phyloP scores from a whole-genome alignment of 345 rosid genomes.

The Dipteronia sinensis region DNA sequence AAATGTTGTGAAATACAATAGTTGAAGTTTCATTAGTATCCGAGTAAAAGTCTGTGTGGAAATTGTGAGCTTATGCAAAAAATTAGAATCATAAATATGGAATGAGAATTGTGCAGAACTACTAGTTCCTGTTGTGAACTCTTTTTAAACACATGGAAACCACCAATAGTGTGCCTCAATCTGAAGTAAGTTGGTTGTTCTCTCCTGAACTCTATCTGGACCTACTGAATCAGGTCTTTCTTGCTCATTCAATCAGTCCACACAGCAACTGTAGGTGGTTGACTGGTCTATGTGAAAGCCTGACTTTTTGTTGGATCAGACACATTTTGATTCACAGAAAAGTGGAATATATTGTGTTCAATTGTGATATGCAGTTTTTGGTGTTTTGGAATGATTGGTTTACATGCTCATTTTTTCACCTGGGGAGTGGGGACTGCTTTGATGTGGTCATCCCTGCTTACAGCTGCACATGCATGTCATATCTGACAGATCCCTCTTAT shows the following conservation, averaged over 20 bases:
- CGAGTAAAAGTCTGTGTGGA: neutral
- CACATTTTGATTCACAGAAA: neutral
- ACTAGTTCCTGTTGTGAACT: neutral
- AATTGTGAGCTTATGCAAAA: neutral
- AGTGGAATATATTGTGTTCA: neutral
- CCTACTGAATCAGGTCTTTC: neutral
- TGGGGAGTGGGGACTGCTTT: neutral
- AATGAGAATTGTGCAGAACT: neutral
- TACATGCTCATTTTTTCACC: neutral
- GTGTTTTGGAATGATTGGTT: neutral
- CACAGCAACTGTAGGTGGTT: neutral
- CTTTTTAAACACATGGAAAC: neutral
- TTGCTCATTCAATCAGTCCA: neutral
- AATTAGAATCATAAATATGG: neutral
- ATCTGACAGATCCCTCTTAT: slow-evolving; percentile 1
- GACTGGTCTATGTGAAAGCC: slow-evolving; percentile 9
- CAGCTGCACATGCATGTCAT: neutral
- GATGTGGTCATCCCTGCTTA: neutral
- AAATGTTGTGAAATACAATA: neutral
- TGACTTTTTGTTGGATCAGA: neutral
- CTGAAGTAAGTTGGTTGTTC: neutral
- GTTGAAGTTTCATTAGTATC: neutral
- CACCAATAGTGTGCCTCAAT: neutral
- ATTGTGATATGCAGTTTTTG: neutral
- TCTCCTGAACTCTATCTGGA: neutral